Evolutionary conservation across 352 stramenopile species (phyloP), one percentile per base, ranked within the genome.

Genomic region (Phytophthora hibernalis): DNA sequence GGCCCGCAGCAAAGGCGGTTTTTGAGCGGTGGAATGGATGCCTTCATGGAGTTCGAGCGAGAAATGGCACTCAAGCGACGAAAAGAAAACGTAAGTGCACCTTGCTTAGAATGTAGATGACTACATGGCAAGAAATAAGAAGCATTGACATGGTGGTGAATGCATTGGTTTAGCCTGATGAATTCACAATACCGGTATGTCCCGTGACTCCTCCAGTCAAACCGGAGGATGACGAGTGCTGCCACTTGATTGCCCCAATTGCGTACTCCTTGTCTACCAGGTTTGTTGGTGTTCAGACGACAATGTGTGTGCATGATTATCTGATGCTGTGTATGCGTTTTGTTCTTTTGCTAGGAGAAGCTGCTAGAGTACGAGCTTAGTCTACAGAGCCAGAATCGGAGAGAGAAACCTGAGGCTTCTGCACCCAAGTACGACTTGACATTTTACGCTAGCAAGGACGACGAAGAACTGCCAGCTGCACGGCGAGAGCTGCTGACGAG

Each of bases 31-130:
- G 74, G 87, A 24, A 90, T 93, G 82, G 84, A 96, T 52, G 86
- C 83, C 7, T 96, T 96, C 74, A 82, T 94, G 70, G 85, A 93
- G 45, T 94, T 96, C 52, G 88, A 96, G 65, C 82, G 86, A 59
- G 83, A 93, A 53, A 88, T 93, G 74, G 83, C 85, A 38, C 68
- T 77, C 54, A 95, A 93, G 61, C 81, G 82, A 21, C 71, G 63
- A 56, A 72, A 78, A 21, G 65, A 70, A 12, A 64, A 79, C 45
- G 76, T 84, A 44, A 21, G 62, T 61, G n/a, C n/a, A n/a, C n/a
- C n/a, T 22, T 20, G n/a, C 40, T 26, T 26, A 26, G 37, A 5
- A 24, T 47, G 26, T 9, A 47, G 40, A 5, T 22, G 40, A 20
- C 40, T 47, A 20, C 0, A 47, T 16, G 18, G 11, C 16, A 24